These are phyloP conservation scores for Drechslera avenae DNA, from an alignment of 2,329 filamentous ascomycete genomes.

Conservation along the genomic window DNA sequence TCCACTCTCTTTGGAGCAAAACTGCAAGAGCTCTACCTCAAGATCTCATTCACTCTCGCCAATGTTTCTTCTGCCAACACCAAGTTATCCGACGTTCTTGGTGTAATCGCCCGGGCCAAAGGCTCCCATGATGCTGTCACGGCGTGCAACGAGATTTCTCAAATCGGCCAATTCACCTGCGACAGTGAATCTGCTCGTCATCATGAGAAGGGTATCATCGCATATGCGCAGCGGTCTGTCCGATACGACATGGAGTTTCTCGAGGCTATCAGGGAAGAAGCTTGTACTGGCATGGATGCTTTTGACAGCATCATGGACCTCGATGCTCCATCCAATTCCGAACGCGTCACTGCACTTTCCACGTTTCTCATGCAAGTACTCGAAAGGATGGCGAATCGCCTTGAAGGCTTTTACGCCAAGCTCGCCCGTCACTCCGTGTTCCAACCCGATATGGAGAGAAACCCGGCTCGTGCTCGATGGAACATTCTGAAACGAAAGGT, in stretches of 20 bases:
- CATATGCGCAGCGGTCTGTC: constrained; percentile 57
- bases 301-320: constrained; percentile 52
- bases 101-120: constrained; percentile 51
- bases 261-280: constrained; percentile 60
- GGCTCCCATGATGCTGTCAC: constrained; percentile 54
- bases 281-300: constrained; percentile 61
- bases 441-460: constrained; percentile 58
- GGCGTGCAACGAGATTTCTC: constrained; percentile 57
- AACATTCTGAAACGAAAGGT: constrained; percentile 56
- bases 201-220: constrained; percentile 59
- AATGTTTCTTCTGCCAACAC: constrained; percentile 34
- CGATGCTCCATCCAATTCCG: constrained; percentile 47
- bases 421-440: constrained; percentile 58
- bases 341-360: constrained; percentile 47
- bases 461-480: constrained; percentile 60
- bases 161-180: constrained; percentile 57
- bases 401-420: constrained; percentile 60
- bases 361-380: constrained; percentile 59
- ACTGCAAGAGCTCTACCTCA: constrained; percentile 32
- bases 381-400: constrained; percentile 59
- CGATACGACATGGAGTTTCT: constrained; percentile 60
- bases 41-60: constrained; percentile 31
- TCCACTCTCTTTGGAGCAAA: constrained; percentile 31
- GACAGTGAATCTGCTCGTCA: constrained; percentile 56
- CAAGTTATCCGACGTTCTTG: constrained; percentile 55